Evolutionary conservation across 2,329 filamentous ascomycete genomes (phyloP), one percentile per base, ranked within the genome.

Genomic region (Diplodia seriata): DNA sequence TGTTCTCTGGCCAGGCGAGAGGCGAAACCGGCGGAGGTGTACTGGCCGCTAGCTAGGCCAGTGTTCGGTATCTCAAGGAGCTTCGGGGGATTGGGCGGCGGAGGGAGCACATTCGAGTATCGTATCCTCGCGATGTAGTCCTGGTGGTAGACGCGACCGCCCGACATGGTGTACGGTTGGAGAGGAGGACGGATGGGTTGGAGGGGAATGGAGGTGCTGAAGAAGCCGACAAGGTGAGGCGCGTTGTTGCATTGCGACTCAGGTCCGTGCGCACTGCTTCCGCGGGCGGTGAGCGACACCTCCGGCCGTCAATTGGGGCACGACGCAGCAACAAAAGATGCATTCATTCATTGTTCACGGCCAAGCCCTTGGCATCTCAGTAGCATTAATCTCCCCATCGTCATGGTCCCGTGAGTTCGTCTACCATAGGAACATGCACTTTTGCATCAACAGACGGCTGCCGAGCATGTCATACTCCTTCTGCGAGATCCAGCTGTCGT

Each of bases 121-220:
- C 95, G 89, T 76, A 97, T 92, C 74, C 94, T 91, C 71, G 94
- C 94, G 77, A 99, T 97, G 81, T 97, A 98, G 81, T 99, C 95
- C 82, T 99, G 95, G 77, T 97, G 93, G 74, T 88, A 89, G 59
- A 56, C 66, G 66, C 66, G 66, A 50, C 36, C 23, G 59, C 66
- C 51, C 66, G 66, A 59, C 66, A 68, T 68, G 26, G 40, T 64
- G 66, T 4, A 20, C 15, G 51, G 26, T 31, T 50, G 57, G n/a
- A 36, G 50, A n/a, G n/a, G 51, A 50, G 51, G n/a, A 38, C 40
- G 12, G 56, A 59, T 51, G 36, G 33, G 29, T 54, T 23, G 43
- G 31, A 43, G 29, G 20, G 53, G 54, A 49, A 50, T 67, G 64
- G 43, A 40, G 7, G 54, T 9, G 54, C 31, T 14, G 51, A 49